A percentile compares a stretch with the other conserved stretches of the same genome.
These are phyloP conservation scores for Lolium multiflorum DNA, from an alignment of 176 grass and related monocot species.

Conservation along the genomic window DNA sequence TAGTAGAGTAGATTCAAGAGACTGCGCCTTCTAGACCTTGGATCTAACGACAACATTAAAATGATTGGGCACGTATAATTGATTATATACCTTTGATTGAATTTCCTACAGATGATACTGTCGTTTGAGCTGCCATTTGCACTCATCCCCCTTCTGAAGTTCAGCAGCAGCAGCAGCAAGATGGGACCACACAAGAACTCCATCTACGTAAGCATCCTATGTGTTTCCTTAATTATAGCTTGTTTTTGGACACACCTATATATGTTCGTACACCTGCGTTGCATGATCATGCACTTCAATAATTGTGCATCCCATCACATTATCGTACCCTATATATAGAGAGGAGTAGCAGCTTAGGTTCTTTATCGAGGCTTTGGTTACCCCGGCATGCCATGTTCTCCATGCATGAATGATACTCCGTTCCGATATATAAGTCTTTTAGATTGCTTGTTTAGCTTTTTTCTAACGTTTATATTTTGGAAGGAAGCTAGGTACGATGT, in stretches of 20 bases:
- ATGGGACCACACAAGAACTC: constrained; percentile 97
- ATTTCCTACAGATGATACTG: constrained; percentile 22
- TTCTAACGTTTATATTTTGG: too few relatives aligned
- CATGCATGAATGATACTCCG: constrained; percentile 5
- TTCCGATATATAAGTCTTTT: too few relatives aligned
- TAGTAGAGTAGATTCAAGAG: not conserved
- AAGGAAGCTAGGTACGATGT: too few relatives aligned
- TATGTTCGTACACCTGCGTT: not conserved
- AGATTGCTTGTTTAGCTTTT: too few relatives aligned
- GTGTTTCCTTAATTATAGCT: not conserved
- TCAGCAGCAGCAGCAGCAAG: constrained; percentile 63
- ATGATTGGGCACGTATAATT: not conserved
- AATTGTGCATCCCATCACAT: not conserved
- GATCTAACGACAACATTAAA: not conserved
- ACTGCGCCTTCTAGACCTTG: not conserved
- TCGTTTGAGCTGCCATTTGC: constrained; percentile 32
- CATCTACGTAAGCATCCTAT: constrained; percentile 58
- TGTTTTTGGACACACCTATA: constrained; percentile 9
- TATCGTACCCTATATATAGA: not conserved
- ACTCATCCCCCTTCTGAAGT: constrained; percentile 26
- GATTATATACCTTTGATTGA: not conserved
- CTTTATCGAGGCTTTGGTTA: not conserved
- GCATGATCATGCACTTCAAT: constrained; percentile 7
- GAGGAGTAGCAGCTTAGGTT: not conserved
- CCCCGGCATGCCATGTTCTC: constrained; percentile 35